phyloP scores from a whole-genome alignment of 1,284 basidiomycete species.

The Vanrija sp. region DNA sequence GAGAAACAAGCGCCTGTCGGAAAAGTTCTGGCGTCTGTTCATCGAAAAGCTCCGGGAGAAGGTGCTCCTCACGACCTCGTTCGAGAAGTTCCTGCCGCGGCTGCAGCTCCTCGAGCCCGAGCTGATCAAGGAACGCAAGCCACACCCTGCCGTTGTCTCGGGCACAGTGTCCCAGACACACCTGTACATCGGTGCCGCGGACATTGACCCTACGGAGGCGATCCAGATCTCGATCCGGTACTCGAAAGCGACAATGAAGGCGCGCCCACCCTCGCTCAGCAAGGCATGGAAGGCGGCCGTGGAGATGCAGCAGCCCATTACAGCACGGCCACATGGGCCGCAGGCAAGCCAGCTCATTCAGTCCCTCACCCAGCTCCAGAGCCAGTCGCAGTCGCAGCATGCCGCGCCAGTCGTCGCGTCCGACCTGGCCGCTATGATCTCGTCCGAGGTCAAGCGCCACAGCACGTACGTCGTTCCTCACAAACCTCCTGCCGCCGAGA shows the following conservation, averaged over 20 bases:
- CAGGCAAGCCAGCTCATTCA: background rate
- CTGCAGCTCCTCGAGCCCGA: slow-evolving; percentile 70
- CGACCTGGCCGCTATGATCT: slow-evolving; percentile 43
- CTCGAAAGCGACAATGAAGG: slow-evolving; percentile 75
- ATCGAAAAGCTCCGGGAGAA: slow-evolving; percentile 53
- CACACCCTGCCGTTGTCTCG: slow-evolving; percentile 65
- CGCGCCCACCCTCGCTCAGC: slow-evolving; percentile 73
- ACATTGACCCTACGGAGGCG: slow-evolving; percentile 62
- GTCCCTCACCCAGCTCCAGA: slow-evolving; percentile 17
- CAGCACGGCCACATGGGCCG: background rate
- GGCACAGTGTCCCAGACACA: slow-evolving; percentile 62
- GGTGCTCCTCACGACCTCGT: slow-evolving; percentile 43
- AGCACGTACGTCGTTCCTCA: slow-evolving; percentile 39
- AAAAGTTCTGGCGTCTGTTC: slow-evolving; percentile 63
- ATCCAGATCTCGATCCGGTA: slow-evolving; percentile 71
- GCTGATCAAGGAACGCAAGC: slow-evolving; percentile 63
- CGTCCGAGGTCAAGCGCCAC: slow-evolving; percentile 44
- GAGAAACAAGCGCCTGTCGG: slow-evolving; percentile 60
- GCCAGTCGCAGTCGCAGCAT: slow-evolving; percentile 16
- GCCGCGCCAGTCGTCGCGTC: slow-evolving; percentile 9
- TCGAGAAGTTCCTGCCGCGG: slow-evolving; percentile 52
- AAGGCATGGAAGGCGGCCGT: slow-evolving; percentile 60
- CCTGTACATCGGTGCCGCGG: slow-evolving; percentile 70
- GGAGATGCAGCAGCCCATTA: slow-evolving; percentile 29
- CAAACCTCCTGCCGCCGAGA: background rate